A percentile compares a stretch with the other conserved stretches of the same genome.
Conservation (phyloP, 768 basidiomycete genomes). For the Trametes elegans region DNA sequence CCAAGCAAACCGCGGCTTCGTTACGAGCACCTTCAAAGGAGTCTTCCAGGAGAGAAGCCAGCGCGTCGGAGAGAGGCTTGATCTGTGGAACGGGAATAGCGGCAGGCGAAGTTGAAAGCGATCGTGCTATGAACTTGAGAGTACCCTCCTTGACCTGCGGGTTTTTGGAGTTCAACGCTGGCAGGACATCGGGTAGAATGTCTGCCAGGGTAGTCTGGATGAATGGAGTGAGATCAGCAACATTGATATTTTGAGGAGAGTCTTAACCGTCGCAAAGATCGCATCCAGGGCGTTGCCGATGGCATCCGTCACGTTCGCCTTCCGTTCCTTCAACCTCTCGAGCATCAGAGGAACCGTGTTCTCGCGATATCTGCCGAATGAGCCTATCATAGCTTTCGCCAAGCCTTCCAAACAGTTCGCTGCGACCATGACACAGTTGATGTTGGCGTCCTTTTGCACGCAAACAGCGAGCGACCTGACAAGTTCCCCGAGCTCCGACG, state of each 20-base stretch:
- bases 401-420: slow-evolving; percentile 83
- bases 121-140: slow-evolving; percentile 81
- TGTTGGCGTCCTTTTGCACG: slow-evolving; percentile 87
- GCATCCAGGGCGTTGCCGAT: slow-evolving; percentile 89
- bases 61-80: slow-evolving; percentile 75
- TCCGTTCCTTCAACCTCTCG: slow-evolving; percentile 92
- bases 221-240: slow-evolving; percentile 7
- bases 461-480: slow-evolving; percentile 74
- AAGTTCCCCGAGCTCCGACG: slow-evolving; percentile 73
- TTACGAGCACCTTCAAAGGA: slow-evolving; percentile 84
- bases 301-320: slow-evolving; percentile 84
- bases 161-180: slow-evolving; percentile 83
- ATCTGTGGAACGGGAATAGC: slow-evolving; percentile 75
- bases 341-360: slow-evolving; percentile 73
- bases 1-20: slow-evolving; percentile 86
- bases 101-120: slow-evolving; percentile 64
- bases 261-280: slow-evolving; percentile 76
- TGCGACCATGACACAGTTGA: slow-evolving; percentile 91
- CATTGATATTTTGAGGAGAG: not conserved
- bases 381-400: slow-evolving; percentile 72
- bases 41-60: slow-evolving; percentile 81
- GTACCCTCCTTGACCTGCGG: slow-evolving; percentile 96
- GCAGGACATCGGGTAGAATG: slow-evolving; percentile 77
- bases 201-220: slow-evolving; percentile 74
- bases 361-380: slow-evolving; percentile 76